These are phyloP conservation scores for Urostyla sp. DNA, from an alignment of 73 alveolate species.

Conservation along the genomic window DNA sequence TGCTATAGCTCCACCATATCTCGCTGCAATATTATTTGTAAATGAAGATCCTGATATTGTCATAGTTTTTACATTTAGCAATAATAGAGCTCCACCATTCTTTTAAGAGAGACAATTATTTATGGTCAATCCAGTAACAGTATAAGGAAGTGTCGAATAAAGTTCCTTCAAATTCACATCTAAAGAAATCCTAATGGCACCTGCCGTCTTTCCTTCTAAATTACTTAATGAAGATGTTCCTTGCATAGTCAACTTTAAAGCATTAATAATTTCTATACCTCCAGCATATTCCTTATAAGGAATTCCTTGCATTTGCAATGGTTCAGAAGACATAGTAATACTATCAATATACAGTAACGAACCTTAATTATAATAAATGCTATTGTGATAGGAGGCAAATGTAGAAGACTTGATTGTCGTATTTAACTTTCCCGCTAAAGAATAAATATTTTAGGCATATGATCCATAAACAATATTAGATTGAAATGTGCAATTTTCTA, in stretches of 20 bases:
- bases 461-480: constrained; percentile 34
- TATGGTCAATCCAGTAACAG: constrained; percentile 9
- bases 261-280: constrained; percentile 33
- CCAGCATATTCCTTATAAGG: constrained; percentile 45
- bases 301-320: not conserved
- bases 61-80: not conserved
- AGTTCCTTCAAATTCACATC: constrained; percentile 45
- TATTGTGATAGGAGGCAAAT: constrained; percentile 26
- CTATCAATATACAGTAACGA: constrained; percentile 14
- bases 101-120: constrained; percentile 20
- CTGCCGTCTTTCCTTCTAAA: constrained; percentile 60
- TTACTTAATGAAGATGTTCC: not conserved
- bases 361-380: constrained; percentile 25
- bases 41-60: constrained; percentile 19
- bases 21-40: constrained; percentile 25
- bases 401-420: not conserved
- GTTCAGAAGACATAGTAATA: not conserved
- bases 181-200: constrained; percentile 57
- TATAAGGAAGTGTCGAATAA: constrained; percentile 6
- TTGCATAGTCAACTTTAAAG: not conserved
- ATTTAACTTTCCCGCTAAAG: not conserved
- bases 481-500: not conserved
- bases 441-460: constrained; percentile 12
- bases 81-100: constrained; percentile 68
- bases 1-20: constrained; percentile 66